A percentile compares a stretch with the other conserved stretches of the same genome.
phyloP scores from a whole-genome alignment of 371 early-diverging fungal species.

The Saksenaea oblongispora region DNA sequence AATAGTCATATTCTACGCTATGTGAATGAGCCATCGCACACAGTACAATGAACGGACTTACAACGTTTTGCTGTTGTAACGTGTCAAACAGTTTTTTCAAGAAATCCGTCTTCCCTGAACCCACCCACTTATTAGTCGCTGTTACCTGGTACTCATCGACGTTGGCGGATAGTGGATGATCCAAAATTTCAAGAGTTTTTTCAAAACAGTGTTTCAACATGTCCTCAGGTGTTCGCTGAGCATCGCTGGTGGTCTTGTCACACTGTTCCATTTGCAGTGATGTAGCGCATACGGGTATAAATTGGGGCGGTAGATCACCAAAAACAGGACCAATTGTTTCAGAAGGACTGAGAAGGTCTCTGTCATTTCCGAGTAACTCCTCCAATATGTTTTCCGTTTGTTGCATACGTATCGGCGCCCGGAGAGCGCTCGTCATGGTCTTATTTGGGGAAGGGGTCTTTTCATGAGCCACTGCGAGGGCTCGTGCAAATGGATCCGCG shows the following conservation, averaged over 20 bases:
- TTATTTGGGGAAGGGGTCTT: background rate
- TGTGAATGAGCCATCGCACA: background rate
- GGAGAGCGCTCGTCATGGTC: background rate
- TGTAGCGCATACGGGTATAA: background rate
- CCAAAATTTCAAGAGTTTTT: background rate
- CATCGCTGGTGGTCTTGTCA: background rate
- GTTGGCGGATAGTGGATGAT: conserved; percentile 9
- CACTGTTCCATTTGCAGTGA: background rate
- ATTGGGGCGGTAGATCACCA: background rate
- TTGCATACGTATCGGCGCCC: background rate
- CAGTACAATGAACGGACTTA: background rate
- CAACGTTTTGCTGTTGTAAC: background rate
- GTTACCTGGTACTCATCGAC: conserved; percentile 9
- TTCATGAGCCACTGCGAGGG: too few species aligned
- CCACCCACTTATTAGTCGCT: conserved; percentile 8
- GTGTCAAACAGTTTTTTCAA: background rate
- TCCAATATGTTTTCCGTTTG: background rate
- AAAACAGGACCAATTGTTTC: background rate
- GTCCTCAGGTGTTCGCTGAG: background rate
- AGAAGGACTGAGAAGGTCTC: background rate
- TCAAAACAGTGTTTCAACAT: background rate
- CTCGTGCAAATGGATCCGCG: too few species aligned
- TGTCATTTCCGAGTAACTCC: background rate
- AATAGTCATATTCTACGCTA: background rate
- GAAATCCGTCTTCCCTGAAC: conserved; percentile 13